A percentile compares a stretch with the other conserved stretches of the same genome.
Conservation (phyloP, 2,329 filamentous ascomycete genomes). For the Karstenula rhodostoma region DNA sequence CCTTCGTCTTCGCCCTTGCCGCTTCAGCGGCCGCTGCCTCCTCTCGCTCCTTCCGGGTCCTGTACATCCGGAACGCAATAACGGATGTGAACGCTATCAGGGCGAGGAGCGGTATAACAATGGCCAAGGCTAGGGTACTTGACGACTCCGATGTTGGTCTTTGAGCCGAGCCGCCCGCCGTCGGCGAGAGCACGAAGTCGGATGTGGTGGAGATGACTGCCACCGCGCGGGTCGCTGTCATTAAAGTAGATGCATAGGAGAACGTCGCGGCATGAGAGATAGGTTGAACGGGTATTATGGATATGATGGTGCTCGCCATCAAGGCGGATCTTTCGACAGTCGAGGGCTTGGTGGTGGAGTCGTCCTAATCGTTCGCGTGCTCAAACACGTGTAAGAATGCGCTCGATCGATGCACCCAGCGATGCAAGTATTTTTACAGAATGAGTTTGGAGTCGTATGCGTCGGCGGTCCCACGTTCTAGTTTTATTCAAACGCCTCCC, state of each 20-base stretch:
- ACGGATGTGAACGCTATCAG: not conserved
- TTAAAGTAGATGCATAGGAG: not conserved
- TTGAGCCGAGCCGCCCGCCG: not conserved
- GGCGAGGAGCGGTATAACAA: conserved; percentile 5
- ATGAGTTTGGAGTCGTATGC: not conserved
- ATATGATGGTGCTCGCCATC: conserved; percentile 2
- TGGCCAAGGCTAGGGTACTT: not conserved
- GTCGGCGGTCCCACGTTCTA: not conserved
- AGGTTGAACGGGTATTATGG: not conserved
- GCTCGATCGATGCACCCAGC: not conserved
- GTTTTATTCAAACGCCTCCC: not conserved
- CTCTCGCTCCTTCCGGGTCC: conserved; percentile 11
- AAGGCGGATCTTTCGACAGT: not conserved
- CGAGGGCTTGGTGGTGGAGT: not conserved
- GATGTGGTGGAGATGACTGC: not conserved
- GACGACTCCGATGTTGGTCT: not conserved
- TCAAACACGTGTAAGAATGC: not conserved
- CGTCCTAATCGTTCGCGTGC: not conserved
- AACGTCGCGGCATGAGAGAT: not conserved
- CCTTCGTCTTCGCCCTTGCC: conserved; percentile 4
- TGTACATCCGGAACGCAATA: conserved; percentile 12
- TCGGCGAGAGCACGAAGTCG: conserved; percentile 4
- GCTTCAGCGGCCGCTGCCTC: conserved; percentile 5
- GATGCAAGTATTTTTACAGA: not conserved
- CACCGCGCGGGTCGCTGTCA: conserved; percentile 1